Evolutionary conservation across 1,139 yeast species (phyloP), one percentile per base, ranked within the genome.

Genomic region (Candida albicans): DNA sequence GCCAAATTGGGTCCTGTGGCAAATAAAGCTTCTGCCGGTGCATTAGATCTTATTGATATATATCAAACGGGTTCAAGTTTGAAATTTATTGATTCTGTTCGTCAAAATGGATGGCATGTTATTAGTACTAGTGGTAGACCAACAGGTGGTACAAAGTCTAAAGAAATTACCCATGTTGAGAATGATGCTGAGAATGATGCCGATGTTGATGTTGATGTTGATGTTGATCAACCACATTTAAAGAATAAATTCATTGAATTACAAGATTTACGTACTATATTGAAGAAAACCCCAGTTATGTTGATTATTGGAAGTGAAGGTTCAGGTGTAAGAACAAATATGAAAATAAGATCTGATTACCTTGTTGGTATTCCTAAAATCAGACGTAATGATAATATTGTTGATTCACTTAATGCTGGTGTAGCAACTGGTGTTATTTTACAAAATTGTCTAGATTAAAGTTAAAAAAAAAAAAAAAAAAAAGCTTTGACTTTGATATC

Each of bases 301-400:
- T 64, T 90, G 42, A 87, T 89, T 0, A 68, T 90, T 46, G 97
- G 97, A 6, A 84, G 89, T 40, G 97, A 90, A 65, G 95, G 95
- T 8, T 71, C 71, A 13, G 97, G 97, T 28, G 80, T 90, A 25
- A 72, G 96, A 44, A 83, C 84, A 12, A 75, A 81, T 39, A 54
- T 90, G 52, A 70, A 79, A 47, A 67, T 79, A 45, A 70, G 83
- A 50, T 81, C 91, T 42, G 89, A 88, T 51, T 82, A 71, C 55
- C 67, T 78, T 43, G 91, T 82, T 8, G 77, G 79, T 22, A 70
- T 87, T 57, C 51, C 61, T 8, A 64, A 65, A 29, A 65, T 65
- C 26, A 52, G 73, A 35, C 69, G 62, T 6, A 35, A 42, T 39
- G 73, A 70, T 43, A 56, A 56, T 2, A 64, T 79, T 12, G 83